These are phyloP conservation scores for Colletotrichum endophyticum DNA, from an alignment of 2,329 filamentous ascomycete species.

Conservation along the genomic window DNA sequence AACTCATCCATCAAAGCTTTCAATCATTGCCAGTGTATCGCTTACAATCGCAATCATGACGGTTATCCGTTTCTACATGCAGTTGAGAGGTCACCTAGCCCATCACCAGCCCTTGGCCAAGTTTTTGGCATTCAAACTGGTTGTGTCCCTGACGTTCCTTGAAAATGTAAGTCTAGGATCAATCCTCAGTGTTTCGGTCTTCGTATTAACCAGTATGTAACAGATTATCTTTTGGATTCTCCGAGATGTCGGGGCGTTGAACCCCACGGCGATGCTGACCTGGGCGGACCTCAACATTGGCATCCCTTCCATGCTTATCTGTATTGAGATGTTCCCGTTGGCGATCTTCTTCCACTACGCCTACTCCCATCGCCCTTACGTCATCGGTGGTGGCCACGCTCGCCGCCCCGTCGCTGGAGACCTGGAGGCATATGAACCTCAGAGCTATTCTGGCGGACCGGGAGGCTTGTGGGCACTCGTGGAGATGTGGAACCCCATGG, in stretches of 20 bases:
- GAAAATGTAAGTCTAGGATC: constrained; percentile 1
- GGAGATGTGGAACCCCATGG: constrained; percentile 12
- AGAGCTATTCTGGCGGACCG: constrained; percentile 25
- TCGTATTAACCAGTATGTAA: not conserved
- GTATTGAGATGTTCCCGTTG: constrained; percentile 29
- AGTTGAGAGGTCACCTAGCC: constrained; percentile 20
- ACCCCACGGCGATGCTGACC: constrained; percentile 23
- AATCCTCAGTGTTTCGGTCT: not conserved
- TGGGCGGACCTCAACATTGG: constrained; percentile 27
- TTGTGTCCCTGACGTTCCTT: constrained; percentile 27
- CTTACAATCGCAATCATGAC: constrained; percentile 26
- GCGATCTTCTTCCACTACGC: constrained; percentile 27
- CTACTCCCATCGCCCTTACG: constrained; percentile 26
- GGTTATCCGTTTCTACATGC: constrained; percentile 25
- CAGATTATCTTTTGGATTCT: constrained; percentile 31
- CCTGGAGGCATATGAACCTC: constrained; percentile 11
- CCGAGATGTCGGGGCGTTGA: constrained; percentile 19
- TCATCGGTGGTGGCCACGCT: constrained; percentile 14
- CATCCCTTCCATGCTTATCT: constrained; percentile 26
- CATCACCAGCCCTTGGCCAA: constrained; percentile 27
- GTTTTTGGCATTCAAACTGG: constrained; percentile 28
- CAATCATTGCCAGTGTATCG: constrained; percentile 28
- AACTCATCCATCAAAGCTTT: constrained; percentile 17
- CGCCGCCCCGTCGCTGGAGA: constrained; percentile 8
- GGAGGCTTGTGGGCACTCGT: constrained; percentile 21